Percentiles rank a stretch among this genome's conserved stretches.
Evolutionary conservation across 2,329 filamentous ascomycete genomes (phyloP).

Genomic region (Ascochyta fabae): DNA sequence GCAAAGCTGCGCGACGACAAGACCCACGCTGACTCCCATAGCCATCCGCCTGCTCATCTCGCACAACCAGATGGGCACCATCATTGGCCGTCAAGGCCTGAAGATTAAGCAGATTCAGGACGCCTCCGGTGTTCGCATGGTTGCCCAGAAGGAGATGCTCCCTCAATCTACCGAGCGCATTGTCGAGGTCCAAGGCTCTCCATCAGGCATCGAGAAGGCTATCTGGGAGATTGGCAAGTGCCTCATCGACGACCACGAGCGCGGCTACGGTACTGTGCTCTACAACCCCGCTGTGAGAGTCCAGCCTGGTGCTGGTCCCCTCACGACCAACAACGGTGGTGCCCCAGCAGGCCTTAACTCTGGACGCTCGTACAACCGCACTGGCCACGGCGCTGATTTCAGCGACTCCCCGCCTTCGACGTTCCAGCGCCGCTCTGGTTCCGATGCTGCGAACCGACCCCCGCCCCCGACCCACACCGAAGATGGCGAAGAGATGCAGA

Average conservation of each 20-base stretch:
- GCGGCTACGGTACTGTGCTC: slow-evolving; percentile 93
- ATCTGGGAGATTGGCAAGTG: slow-evolving; percentile 99
- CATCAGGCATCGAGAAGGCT: slow-evolving; percentile 93
- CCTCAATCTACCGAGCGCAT: slow-evolving; percentile 98
- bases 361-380: slow-evolving; percentile 78
- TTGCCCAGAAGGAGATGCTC: slow-evolving; percentile 99
- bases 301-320: slow-evolving; percentile 64
- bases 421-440: slow-evolving; percentile 78
- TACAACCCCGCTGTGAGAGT: slow-evolving; percentile 97
- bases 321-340: slow-evolving; percentile 59
- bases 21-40: slow-evolving; percentile 51
- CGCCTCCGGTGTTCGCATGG: slow-evolving; percentile 95
- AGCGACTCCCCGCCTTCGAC: slow-evolving; percentile 75
- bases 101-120: slow-evolving; percentile 99
- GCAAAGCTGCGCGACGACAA: neutral
- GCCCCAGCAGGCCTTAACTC: slow-evolving; percentile 62
- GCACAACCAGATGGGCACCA: slow-evolving; percentile 99
- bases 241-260: slow-evolving; percentile 96
- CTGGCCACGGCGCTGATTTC: slow-evolving; percentile 96
- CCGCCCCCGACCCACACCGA: slow-evolving; percentile 85
- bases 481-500: slow-evolving; percentile 97
- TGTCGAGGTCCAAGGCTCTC: slow-evolving; percentile 93
- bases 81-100: slow-evolving; percentile 93
- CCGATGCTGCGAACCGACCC: slow-evolving; percentile 78
- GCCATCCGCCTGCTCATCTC: slow-evolving; percentile 98